Evolutionary conservation across 352 stramenopile genomes (phyloP).

Genomic region (Phytophthora fragariaefolia): DNA sequence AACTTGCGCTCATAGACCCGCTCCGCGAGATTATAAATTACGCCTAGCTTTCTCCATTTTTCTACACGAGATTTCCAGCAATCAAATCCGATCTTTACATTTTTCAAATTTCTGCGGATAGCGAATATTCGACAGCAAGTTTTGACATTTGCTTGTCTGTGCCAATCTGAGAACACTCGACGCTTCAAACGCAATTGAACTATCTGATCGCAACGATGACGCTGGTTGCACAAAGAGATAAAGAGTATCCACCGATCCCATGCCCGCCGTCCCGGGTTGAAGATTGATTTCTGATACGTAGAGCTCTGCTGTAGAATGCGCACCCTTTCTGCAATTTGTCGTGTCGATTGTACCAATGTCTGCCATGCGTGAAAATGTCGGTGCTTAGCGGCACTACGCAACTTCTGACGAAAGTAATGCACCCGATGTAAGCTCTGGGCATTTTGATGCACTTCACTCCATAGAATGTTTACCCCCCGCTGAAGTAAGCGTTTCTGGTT

Average conservation of each 20-base stretch:
- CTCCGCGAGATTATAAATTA: conserved; percentile 28
- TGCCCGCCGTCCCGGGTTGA: conserved; percentile 31
- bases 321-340: conserved; percentile 1
- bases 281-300: conserved; percentile 34
- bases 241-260: conserved; percentile 39
- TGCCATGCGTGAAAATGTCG: conserved; percentile 38
- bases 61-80: conserved; percentile 30
- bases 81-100: conserved; percentile 12
- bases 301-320: conserved; percentile 5
- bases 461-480: conserved; percentile 28
- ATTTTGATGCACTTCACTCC: conserved; percentile 29
- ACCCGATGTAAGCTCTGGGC: conserved; percentile 25
- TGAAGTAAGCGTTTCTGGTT: conserved; percentile 31
- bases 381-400: conserved; percentile 27
- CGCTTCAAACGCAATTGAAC: conserved; percentile 19
- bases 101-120: background rate
- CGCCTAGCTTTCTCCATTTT: conserved; percentile 37
- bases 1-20: conserved; percentile 29
- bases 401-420: conserved; percentile 30
- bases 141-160: conserved; percentile 12
- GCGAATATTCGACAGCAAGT: conserved; percentile 8
- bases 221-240: conserved; percentile 15
- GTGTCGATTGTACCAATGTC: conserved; percentile 1
- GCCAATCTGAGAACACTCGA: conserved; percentile 24
- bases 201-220: conserved; percentile 8